Percentiles rank a stretch among this genome's conserved stretches.
Evolutionary conservation across 495 filamentous ascomycete genomes (phyloP).

Genomic region (Chaetomium cochliodes): DNA sequence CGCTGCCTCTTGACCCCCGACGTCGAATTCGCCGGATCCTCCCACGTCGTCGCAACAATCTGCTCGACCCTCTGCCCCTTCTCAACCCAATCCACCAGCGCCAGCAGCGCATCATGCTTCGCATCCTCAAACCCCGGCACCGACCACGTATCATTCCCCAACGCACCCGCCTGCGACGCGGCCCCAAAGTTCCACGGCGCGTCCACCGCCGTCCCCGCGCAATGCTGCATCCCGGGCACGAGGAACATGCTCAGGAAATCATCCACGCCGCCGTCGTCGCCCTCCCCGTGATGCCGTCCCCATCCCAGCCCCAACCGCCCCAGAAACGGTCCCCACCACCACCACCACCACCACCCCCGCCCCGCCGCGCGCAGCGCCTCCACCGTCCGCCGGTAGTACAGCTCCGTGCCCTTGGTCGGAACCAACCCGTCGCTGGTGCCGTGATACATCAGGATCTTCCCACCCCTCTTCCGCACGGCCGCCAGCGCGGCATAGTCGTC

Average conservation of each 20-base stretch:
- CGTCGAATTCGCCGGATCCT: conserved; percentile 31
- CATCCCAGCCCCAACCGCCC: not conserved
- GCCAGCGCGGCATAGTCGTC: conserved; percentile 35
- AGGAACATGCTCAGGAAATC: conserved; percentile 45
- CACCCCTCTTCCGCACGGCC: conserved; percentile 48
- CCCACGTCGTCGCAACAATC: conserved; percentile 48
- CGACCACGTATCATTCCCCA: conserved; percentile 27
- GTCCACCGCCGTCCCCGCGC: conserved; percentile 36
- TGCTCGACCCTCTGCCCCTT: conserved; percentile 39
- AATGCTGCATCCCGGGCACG: conserved; percentile 48
- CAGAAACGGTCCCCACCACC: too few relatives aligned
- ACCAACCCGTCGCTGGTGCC: conserved; percentile 54
- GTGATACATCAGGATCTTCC: conserved; percentile 58
- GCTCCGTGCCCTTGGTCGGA: conserved; percentile 42
- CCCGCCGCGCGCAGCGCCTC: conserved; percentile 13
- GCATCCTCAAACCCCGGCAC: conserved; percentile 45
- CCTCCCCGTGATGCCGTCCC: too few relatives aligned
- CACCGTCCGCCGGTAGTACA: conserved; percentile 49
- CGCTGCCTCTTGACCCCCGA: conserved; percentile 44
- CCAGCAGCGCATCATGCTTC: conserved; percentile 48
- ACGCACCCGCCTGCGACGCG: conserved; percentile 36
- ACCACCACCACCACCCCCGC: too few relatives aligned
- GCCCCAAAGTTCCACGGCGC: conserved; percentile 50
- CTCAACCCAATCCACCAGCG: conserved; percentile 57
- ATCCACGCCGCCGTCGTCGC: not conserved